Conservation (phyloP, 805 yeast species). For the Monosporozyma aquatica region DNA sequence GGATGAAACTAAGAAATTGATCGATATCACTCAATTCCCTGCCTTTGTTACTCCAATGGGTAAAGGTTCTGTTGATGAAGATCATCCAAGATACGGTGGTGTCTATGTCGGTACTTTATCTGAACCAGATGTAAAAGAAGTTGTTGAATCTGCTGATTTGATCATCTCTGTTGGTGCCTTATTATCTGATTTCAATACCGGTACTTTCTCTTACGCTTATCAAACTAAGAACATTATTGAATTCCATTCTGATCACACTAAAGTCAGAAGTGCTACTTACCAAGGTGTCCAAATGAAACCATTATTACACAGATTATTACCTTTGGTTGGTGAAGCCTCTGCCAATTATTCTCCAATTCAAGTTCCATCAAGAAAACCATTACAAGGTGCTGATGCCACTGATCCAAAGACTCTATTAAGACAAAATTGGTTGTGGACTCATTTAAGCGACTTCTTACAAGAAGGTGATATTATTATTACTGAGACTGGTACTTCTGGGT, state of each 20-base stretch:
- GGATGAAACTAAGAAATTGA: constrained; percentile 1
- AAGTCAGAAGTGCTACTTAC: constrained; percentile 1
- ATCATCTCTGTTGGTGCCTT: constrained; percentile 5
- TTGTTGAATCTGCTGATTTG: constrained; percentile 5
- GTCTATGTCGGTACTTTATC: constrained; percentile 6
- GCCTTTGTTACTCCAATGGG: constrained; percentile 6
- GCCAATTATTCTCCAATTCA: neutral
- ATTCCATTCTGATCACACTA: constrained; percentile 5
- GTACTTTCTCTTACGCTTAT: constrained; percentile 5
- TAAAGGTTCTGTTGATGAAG: constrained; percentile 4
- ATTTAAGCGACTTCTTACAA: constrained; percentile 5
- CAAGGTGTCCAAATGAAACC: constrained; percentile 4
- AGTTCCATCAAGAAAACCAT: neutral
- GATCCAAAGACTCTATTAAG: neutral
- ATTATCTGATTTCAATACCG: constrained; percentile 6
- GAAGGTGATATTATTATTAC: constrained; percentile 6
- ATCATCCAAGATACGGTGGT: constrained; percentile 6
- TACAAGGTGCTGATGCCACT: too few relatives aligned
- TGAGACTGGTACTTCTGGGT: constrained; percentile 6
- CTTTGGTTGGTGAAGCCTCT: neutral
- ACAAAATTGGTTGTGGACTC: constrained; percentile 3
- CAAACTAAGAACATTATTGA: constrained; percentile 2
- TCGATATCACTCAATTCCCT: constrained; percentile 6
- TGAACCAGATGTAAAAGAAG: constrained; percentile 3
- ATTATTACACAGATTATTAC: constrained; percentile 1